phyloP scores from a whole-genome alignment of 352 stramenopile genomes.

The Phytophthora sansomeana region DNA sequence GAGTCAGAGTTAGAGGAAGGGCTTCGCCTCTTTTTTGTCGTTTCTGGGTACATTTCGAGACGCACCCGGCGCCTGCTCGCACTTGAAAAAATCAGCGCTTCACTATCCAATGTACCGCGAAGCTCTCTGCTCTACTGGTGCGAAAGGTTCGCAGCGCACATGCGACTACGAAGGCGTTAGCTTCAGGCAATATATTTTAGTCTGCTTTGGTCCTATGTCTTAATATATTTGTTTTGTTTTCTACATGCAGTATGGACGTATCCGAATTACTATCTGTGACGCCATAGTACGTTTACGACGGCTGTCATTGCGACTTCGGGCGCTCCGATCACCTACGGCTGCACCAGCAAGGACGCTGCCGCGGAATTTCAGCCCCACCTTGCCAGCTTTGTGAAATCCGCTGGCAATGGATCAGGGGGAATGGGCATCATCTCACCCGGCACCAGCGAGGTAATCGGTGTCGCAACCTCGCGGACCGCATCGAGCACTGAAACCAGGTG shows the following conservation, averaged over 20 bases:
- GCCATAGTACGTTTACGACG: background rate
- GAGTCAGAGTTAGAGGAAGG: too few species aligned
- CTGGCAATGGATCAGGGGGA: background rate
- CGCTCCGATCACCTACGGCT: background rate
- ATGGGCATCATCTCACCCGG: background rate
- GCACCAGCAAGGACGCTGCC: background rate
- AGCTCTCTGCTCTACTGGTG: conserved; percentile 5
- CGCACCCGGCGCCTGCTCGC: too few species aligned
- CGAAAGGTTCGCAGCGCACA: background rate
- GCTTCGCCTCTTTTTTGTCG: too few species aligned
- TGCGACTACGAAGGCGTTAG: background rate
- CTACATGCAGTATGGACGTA: too few species aligned
- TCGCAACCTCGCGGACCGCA: background rate
- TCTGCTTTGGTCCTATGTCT: too few species aligned
- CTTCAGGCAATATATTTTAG: background rate
- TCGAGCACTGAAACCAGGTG: background rate
- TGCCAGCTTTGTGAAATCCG: background rate
- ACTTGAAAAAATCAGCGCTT: background rate
- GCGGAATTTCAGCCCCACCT: background rate
- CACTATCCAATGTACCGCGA: background rate
- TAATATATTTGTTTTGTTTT: too few species aligned
- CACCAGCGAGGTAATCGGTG: background rate
- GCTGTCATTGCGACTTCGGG: background rate
- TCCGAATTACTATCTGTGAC: background rate
- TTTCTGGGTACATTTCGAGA: too few species aligned